These are phyloP conservation scores for Plectosphaerella plurivora DNA, from an alignment of 2,329 filamentous ascomycete genomes.

Conservation along the genomic window DNA sequence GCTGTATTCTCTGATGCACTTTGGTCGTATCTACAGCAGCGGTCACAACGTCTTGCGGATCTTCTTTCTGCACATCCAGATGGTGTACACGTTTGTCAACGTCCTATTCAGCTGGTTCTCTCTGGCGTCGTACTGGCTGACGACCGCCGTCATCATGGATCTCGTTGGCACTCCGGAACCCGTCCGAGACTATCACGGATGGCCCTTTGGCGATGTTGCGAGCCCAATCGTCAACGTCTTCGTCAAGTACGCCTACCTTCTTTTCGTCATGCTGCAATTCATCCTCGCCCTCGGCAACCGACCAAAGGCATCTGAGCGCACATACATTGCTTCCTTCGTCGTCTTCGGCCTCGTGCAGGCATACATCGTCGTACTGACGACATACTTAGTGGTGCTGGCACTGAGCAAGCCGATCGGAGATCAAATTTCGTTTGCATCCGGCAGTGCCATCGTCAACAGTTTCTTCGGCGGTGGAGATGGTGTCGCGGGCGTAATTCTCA, in stretches of 20 bases:
- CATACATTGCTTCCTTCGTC: conserved; percentile 75
- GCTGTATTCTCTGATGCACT: conserved; percentile 88
- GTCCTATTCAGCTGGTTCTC: conserved; percentile 78
- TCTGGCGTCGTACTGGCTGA: conserved; percentile 80
- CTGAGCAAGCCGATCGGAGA: conserved; percentile 49
- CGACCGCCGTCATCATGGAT: conserved; percentile 84
- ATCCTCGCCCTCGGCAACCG: conserved; percentile 84
- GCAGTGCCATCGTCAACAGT: conserved; percentile 59
- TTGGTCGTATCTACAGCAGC: conserved; percentile 87
- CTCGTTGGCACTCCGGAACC: conserved; percentile 65
- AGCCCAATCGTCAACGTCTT: conserved; percentile 80
- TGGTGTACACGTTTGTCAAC: conserved; percentile 79
- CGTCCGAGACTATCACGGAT: conserved; percentile 50
- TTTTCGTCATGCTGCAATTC: conserved; percentile 78
- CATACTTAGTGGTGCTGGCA: conserved; percentile 73
- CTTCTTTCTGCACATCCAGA: conserved; percentile 87
- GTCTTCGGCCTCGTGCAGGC: conserved; percentile 76
- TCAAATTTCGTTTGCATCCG: conserved; percentile 53
- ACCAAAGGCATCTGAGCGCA: conserved; percentile 79
- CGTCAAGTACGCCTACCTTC: conserved; percentile 77
- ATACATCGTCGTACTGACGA: conserved; percentile 74
- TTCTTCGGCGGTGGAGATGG: conserved; percentile 64
- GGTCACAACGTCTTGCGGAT: conserved; percentile 87
- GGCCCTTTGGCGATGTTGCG: conserved; percentile 73
- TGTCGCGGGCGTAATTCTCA: conserved; percentile 73